Evolutionary conservation across 352 stramenopile species (phyloP), one percentile per base, ranked within the genome.

Genomic region (Discostella stelligera): DNA sequence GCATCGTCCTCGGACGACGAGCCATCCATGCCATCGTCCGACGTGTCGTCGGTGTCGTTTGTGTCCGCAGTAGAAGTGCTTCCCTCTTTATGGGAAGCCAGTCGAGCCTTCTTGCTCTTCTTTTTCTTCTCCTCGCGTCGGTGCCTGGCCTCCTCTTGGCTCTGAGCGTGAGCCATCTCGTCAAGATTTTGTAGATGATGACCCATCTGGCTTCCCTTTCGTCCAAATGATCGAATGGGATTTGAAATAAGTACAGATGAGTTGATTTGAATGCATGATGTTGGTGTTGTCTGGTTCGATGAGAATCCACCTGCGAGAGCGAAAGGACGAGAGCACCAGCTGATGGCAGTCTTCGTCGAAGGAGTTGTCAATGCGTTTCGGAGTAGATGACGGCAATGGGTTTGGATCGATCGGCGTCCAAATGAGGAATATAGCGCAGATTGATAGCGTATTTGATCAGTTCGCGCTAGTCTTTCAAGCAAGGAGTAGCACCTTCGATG

Each of bases 51-150:
- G 13, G 23, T 20, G 27, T 64, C 20, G 52, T n/a, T 10, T 2
- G n/a, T 39, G 2, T 68, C 30, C 2, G 9, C 53, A 56, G 20
- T 30, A 10, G 27, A 14, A 18, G 21, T 16, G 2, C 62, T 32
- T 5, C 27, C 77, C 54, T 60, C 71, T 37, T 75, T 76, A 8
- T 66, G 39, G 23, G 74, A 44, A n/a, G 20, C 50, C 16, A 74
- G 23, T 64, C 65, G 46, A n/a, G 50, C 66, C 54, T 86, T 84
- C 62, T 89, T 86, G 46, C 48, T 74, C 23, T 77, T 78, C 23
- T 80, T 88, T 55, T 90, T 90, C 32, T 90, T 90, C 41, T 89
- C 81, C 63, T 92, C 62, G n/a, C 84, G 79, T 32, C 76, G 73
- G 69, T 80, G 69, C 49, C 80, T 53, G 3, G 86, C 83, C 54